A percentile compares a stretch with the other conserved stretches of the same genome.
Conservation (phyloP, 192 early-diverging fungal genomes). For the Coemansia interrupta region DNA sequence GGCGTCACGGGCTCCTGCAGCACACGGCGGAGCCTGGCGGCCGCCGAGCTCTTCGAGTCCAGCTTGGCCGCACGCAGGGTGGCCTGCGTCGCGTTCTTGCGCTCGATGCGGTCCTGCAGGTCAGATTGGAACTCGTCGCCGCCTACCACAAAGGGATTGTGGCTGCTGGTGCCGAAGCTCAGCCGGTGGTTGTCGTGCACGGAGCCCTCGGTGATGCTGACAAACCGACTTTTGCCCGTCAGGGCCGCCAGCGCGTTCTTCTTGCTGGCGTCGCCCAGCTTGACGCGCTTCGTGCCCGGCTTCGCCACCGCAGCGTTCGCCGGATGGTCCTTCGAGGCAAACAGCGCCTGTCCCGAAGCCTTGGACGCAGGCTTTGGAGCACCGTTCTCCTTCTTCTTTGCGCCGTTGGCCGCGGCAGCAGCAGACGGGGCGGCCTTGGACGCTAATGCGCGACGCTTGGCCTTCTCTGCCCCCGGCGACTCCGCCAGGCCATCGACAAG, state of each 20-base stretch:
- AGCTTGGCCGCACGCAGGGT: slow-evolving; percentile 14
- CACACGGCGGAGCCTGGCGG: slow-evolving; percentile 25
- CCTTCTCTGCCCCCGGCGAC: slow-evolving; percentile 50
- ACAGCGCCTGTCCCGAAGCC: background rate
- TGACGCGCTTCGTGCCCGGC: slow-evolving; percentile 11
- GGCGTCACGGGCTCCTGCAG: slow-evolving; percentile 33
- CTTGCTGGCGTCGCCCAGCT: slow-evolving; percentile 20
- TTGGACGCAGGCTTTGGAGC: background rate
- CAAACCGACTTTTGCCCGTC: background rate
- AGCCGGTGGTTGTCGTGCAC: slow-evolving; percentile 45
- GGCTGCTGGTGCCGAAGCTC: slow-evolving; percentile 36
- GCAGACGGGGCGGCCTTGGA: background rate
- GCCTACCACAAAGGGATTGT: slow-evolving; percentile 41
- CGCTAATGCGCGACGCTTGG: slow-evolving; percentile 21
- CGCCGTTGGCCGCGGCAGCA: background rate
- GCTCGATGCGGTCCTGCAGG: slow-evolving; percentile 25
- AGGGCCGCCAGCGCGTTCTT: background rate
- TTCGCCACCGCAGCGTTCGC: background rate
- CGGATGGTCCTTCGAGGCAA: background rate
- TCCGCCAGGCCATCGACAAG: slow-evolving; percentile 37
- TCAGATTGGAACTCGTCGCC: slow-evolving; percentile 43
- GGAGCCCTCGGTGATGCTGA: slow-evolving; percentile 30
- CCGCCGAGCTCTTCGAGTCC: slow-evolving; percentile 31
- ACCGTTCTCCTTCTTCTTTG: background rate
- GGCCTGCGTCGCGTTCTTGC: slow-evolving; percentile 1